Evolutionary conservation across 176 grass and related monocot species (phyloP), one percentile per base, ranked within the genome.

Genomic region (Avena insularis): DNA sequence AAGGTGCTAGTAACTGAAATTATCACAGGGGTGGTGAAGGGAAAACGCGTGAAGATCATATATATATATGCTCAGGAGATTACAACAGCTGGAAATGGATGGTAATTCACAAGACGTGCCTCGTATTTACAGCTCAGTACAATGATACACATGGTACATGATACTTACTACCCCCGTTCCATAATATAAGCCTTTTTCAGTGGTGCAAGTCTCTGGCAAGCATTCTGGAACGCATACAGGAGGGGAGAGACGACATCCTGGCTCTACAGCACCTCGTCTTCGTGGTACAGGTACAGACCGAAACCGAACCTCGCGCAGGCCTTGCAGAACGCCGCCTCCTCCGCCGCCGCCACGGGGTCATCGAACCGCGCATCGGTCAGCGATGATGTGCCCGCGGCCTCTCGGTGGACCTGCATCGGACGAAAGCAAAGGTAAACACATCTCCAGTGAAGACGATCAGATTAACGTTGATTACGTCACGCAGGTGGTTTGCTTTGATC

Each of bases 271-370:
- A 27, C 66, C 70, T 86, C 83, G 23, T 91, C 92, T 83, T 91
- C 89, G 54, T 91, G 89, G 82, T 93, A 93, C 48, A 93, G 92
- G 61, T 93, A 91, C 38, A 91, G 58, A 15, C 92, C 92, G 11
- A 91, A 93, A 4, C 86, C 92, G 45, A 91, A 93, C 35, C 92
- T 87, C 35, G 92, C 89, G 79, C 89, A 93, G 11, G 89, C 92
- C 76, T 93, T 93, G 83, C 89, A 91, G 82, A 93, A 93, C 0
- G 92, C 89, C 0, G 79, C 54, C 81, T 93, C 92, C 79, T 93
- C 89, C 12, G 92, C 92, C 2, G 86, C 89, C 16, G 89, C 85
- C 62, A 93, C 89, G 0, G 89, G 75, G 59, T 97, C 94, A 2
- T 92, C 78, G 31, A 89, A 83, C 72, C 86, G 83, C 8, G 65